Evolutionary conservation across 2,329 filamentous ascomycete species (phyloP), one percentile per base, ranked within the genome.

Genomic region (Trichoderma sp.): DNA sequence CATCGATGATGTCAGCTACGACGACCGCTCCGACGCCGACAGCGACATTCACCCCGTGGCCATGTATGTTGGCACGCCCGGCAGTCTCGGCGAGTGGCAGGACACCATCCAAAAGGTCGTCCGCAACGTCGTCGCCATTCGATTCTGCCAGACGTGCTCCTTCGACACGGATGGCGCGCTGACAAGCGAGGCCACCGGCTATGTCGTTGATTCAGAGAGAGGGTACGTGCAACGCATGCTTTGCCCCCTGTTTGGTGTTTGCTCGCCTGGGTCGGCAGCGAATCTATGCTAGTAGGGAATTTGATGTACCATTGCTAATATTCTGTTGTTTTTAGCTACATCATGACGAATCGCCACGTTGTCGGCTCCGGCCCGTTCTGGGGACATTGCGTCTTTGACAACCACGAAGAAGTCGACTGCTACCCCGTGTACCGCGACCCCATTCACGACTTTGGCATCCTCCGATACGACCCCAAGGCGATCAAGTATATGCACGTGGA

Each of bases 311-410:
- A n/a, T n/a, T n/a, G 7, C 61, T 66, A 39, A 58, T 52, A 5
- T 49, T 14, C 16, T 34, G 8, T n/a, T 43, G 18, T 43, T 32
- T 51, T 49, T 71, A 86, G 86, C 74, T 94, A 94, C 78, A 95
- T 96, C 75, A 81, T 96, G 79, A 96, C 92, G 13, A 96, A 96
- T 79, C 88, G 92, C 69, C 96, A 99, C 82, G 96, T 99, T 37
- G 96, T 98, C 52, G 94, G 96, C 72, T 87, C 96, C 0, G 96
- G 96, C 0, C 96, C 96, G 1, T 99, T 99, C 81, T 98, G 95
- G 91, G 96, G 96, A 59, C 97, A 97, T 82, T 94, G 92, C 78
- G 94, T 99, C 74, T 99, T 99, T 79, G 96, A 99, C 80, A 99
- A 99, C 78, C 96, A 99, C 80, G 96, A 99, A 73, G 87, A 96